A percentile compares a stretch with the other conserved stretches of the same genome.
phyloP scores from a whole-genome alignment of 768 basidiomycete genomes.

The Sporobolomyces phaffii region DNA sequence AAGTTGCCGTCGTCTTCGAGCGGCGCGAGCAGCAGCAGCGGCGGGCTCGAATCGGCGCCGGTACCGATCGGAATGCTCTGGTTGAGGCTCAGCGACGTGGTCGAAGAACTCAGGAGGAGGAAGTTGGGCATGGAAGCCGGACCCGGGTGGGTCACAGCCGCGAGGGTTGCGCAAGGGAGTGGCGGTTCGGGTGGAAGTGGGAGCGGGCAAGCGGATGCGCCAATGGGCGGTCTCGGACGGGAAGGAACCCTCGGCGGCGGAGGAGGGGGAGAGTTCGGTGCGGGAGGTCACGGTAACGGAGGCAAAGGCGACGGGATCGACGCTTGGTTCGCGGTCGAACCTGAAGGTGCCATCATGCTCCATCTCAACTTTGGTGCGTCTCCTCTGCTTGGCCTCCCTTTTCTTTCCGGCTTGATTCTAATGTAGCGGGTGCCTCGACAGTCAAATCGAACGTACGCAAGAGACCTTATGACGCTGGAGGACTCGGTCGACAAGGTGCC shows the following conservation, averaged over 20 bases:
- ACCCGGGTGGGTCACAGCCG: constrained; percentile 90
- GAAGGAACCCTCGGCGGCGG: constrained; percentile 2
- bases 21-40: no score
- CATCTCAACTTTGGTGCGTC: constrained; percentile 84
- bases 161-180: constrained; percentile 70
- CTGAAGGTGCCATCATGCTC: constrained; percentile 84
- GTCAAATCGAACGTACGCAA: constrained; percentile 98
- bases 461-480: constrained; percentile 85
- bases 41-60: constrained; percentile 61
- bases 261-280: neutral
- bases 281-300: neutral
- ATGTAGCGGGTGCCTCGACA: constrained; percentile 49
- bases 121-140: constrained; percentile 79
- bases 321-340: constrained; percentile 95
- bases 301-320: constrained; percentile 55
- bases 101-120: constrained; percentile 85
- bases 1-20: constrained; percentile 51
- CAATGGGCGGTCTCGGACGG: constrained; percentile 39
- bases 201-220: neutral
- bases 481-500: constrained; percentile 94
- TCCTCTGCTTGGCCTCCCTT: neutral
- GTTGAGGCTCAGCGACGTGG: constrained; percentile 87
- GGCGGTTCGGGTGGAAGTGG: constrained; percentile 33
- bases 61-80: constrained; percentile 90
- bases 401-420: constrained; percentile 1